phyloP scores from a whole-genome alignment of 2,329 filamentous ascomycete species.

The Paraphaeosphaeria minitans region DNA sequence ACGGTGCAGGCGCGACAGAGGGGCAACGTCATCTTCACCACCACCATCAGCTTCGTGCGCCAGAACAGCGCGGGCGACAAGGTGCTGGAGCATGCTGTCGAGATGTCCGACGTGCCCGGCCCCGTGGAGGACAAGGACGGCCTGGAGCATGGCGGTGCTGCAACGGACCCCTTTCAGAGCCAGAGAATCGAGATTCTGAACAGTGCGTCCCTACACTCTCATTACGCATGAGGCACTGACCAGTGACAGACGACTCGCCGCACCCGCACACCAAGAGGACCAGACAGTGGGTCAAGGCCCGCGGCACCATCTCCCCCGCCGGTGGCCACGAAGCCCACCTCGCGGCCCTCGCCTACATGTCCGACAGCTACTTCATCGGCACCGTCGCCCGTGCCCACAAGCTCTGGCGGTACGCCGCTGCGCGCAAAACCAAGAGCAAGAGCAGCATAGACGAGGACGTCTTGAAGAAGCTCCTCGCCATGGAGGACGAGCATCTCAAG shows the following conservation, averaged over 20 bases:
- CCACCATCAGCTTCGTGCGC: conserved; percentile 85
- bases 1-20: conserved; percentile 95
- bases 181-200: conserved; percentile 63
- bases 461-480: conserved; percentile 51
- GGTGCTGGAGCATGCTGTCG: conserved; percentile 68
- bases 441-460: conserved; percentile 50
- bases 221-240: conserved; percentile 13
- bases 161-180: conserved; percentile 61
- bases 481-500: conserved; percentile 52
- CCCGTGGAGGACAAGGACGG: conserved; percentile 50
- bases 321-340: conserved; percentile 83
- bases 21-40: conserved; percentile 91
- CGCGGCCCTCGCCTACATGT: conserved; percentile 89
- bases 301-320: conserved; percentile 72
- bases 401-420: conserved; percentile 73
- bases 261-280: conserved; percentile 70
- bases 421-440: conserved; percentile 41
- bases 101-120: conserved; percentile 54
- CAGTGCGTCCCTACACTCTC: conserved; percentile 36
- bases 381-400: conserved; percentile 82
- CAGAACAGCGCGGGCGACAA: conserved; percentile 64
- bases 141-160: conserved; percentile 36
- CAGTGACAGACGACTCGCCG: conserved; percentile 48
- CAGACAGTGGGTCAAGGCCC: conserved; percentile 71
- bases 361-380: conserved; percentile 90